Evolutionary conservation across 257 asterid species (phyloP), one percentile per base, ranked within the genome.

Genomic region (Galeopsis tetrahit): DNA sequence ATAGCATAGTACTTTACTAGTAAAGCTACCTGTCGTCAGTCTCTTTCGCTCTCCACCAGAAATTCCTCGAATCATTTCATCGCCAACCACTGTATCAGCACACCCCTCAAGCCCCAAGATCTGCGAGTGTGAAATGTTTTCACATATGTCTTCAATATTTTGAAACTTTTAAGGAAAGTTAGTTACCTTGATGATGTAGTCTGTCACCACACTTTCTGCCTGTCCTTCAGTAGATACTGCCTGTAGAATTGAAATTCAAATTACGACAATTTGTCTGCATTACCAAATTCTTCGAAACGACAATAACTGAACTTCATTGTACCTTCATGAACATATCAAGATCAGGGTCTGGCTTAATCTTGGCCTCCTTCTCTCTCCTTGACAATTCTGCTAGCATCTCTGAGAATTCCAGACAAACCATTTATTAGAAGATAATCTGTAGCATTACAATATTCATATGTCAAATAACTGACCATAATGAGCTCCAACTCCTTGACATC

Each of bases 291-390:
- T 40, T 9, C n/a, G 33, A 1, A 39, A 46, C 15, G 4, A 9
- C 15, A 44, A 13, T 6, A 10, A 6, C 42, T 33, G 14, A 10
- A 33, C 38, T 13, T 7, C 49, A 74, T 70, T 14, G 10, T 34
- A 93, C 98, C 97, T 93, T 93, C 97, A 93, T 91, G 85, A 71
- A 89, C 11, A 91, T 76, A 81, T 93, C 98, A 56, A 93, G 66
- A 82, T 89, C 96, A 57, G 94, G 92, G 61, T 93, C 96, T 0
- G 98, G 97, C 59, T 86, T 88, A 72, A 93, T 91, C 64, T 91
- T 91, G 34, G 90, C 91, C 49, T 84, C 92, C 82, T 91, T 91
- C 77, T 93, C 98, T 74, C 97, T 87, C 58, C 96, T 89, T 49
- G 96, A 89, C 80, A 93, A 74, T 46, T 93, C 97, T 5, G 87